phyloP scores from a whole-genome alignment of 257 asterid species.

The Rubia yunnanensis region DNA sequence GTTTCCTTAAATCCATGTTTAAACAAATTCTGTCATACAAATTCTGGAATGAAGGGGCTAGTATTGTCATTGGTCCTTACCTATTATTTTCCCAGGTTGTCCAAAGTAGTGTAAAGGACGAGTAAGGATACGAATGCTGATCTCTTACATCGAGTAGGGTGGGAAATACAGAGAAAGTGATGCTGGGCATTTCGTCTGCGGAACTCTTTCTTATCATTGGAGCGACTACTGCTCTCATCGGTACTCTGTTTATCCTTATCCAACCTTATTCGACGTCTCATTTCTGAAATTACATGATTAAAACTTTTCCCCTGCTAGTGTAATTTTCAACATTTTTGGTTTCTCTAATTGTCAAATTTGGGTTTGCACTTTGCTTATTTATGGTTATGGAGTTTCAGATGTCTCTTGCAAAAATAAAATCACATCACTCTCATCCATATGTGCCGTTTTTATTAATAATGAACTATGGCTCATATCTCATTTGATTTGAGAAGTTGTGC shows the following conservation, averaged over 20 bases:
- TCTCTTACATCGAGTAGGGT: background rate
- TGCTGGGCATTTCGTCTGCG: conserved; percentile 82
- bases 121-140: background rate
- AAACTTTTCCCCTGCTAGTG: background rate
- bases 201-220: conserved; percentile 74
- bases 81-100: background rate
- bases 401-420: no score
- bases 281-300: background rate
- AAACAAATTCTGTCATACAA: no score
- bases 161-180: conserved; percentile 11
- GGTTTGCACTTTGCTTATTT: background rate
- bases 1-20: no score
- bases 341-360: background rate
- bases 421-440: background rate
- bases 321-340: no score
- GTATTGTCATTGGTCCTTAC: background rate
- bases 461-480: background rate
- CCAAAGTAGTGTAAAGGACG: background rate
- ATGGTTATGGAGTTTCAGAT: background rate
- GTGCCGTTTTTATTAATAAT: background rate
- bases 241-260: conserved; percentile 22
- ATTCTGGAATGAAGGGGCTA: background rate
- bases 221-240: conserved; percentile 71
- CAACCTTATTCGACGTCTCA: background rate
- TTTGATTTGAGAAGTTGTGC: background rate